A percentile compares a stretch with the other conserved stretches of the same genome.
Conservation (phyloP, 345 rosid species). For the Nasturtium officinale region DNA sequence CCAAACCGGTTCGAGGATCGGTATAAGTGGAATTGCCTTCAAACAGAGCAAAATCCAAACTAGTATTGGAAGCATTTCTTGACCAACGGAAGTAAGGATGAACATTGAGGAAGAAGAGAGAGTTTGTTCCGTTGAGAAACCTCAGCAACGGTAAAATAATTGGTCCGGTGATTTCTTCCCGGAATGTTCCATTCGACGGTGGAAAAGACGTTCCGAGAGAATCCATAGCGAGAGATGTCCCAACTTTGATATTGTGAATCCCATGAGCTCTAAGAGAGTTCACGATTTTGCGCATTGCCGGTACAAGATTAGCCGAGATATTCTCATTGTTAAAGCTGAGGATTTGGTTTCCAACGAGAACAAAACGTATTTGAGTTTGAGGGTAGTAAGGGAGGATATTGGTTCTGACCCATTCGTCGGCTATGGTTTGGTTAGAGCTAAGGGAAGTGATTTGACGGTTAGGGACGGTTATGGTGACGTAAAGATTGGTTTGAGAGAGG, state of each 20-base stretch:
- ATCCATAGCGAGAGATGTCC: conserved; percentile 82
- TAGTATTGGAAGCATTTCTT: conserved; percentile 40
- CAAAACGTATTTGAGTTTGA: conserved; percentile 54
- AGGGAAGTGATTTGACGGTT: conserved; percentile 58
- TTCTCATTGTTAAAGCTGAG: conserved; percentile 18
- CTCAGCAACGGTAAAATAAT: conserved; percentile 60
- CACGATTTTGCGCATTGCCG: conserved; percentile 66
- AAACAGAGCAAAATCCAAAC: conserved; percentile 60
- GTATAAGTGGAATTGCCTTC: conserved; percentile 49
- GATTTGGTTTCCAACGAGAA: conserved; percentile 67
- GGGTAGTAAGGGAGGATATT: conserved; percentile 65
- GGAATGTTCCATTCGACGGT: conserved; percentile 67
- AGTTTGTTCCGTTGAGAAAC: conserved; percentile 68
- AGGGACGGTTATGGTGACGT: conserved; percentile 61
- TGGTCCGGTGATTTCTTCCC: conserved; percentile 52
- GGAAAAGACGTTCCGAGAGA: conserved; percentile 57
- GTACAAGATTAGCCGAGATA: conserved; percentile 55
- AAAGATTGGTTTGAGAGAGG: conserved; percentile 57
- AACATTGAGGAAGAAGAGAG: conserved; percentile 70
- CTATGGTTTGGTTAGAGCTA: conserved; percentile 50
- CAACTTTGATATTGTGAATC: conserved; percentile 63
- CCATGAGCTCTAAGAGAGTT: conserved; percentile 46
- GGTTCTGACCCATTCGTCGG: conserved; percentile 56
- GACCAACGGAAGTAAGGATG: conserved; percentile 86
- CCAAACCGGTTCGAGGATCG: conserved; percentile 58